Evolutionary conservation across 1,284 basidiomycete species (phyloP).

Genomic region (Cryptococcus sp.): DNA sequence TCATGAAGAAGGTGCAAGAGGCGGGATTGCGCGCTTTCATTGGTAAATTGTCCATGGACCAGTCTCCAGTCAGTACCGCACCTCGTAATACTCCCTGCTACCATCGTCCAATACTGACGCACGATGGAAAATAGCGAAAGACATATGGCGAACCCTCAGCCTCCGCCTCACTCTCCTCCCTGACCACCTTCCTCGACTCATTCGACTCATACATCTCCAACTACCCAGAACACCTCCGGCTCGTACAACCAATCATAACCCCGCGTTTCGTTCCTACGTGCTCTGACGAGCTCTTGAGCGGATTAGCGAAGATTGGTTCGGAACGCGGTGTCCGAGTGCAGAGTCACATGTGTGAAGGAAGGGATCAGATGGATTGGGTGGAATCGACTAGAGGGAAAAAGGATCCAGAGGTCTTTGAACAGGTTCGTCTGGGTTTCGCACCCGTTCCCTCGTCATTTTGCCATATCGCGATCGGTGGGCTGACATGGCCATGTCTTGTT

Average conservation of each 20-base stretch:
- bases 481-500: background rate
- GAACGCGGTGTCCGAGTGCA: conserved; percentile 61
- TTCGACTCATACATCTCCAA: conserved; percentile 56
- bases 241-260: conserved; percentile 76
- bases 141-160: conserved; percentile 69
- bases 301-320: conserved; percentile 60
- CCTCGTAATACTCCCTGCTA: too few relatives aligned
- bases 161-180: conserved; percentile 58
- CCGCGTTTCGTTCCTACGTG: conserved; percentile 81
- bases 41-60: conserved; percentile 84
- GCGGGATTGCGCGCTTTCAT: conserved; percentile 75
- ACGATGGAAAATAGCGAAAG: conserved; percentile 53
- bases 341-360: conserved; percentile 74
- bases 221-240: conserved; percentile 56
- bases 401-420: conserved; percentile 70
- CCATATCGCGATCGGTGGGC: background rate
- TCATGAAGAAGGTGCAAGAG: conserved; percentile 68
- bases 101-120: too few relatives aligned
- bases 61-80: conserved; percentile 54
- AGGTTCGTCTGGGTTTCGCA: too few relatives aligned
- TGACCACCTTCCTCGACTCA: conserved; percentile 61
- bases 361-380: conserved; percentile 72
- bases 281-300: conserved; percentile 65
- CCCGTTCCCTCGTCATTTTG: background rate
- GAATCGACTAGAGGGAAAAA: conserved; percentile 61